Conservation (phyloP, 345 rosid genomes). For the Corchorus capsularis region DNA sequence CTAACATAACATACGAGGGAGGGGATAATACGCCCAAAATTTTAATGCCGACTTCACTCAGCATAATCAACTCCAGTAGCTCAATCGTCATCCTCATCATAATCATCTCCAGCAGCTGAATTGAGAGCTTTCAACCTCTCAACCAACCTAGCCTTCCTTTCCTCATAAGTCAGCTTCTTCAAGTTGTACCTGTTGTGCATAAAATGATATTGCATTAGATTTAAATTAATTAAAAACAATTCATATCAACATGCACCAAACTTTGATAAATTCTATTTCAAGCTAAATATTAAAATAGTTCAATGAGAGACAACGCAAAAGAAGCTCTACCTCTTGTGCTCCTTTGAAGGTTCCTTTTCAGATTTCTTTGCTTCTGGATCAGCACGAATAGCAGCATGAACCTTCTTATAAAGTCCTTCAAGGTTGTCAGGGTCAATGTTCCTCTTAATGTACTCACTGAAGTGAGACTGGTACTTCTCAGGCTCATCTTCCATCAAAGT, state of each 20-base stretch:
- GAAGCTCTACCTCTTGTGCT: conserved; percentile 58
- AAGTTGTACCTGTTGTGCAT: conserved; percentile 39
- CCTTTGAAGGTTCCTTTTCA: conserved; percentile 49
- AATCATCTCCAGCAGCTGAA: conserved; percentile 27
- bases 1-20: not conserved
- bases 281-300: not conserved
- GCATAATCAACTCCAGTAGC: not conserved
- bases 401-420: conserved; percentile 70
- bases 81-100: conserved; percentile 23
- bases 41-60: conserved; percentile 17
- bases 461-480: conserved; percentile 71
- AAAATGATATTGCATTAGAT: not conserved
- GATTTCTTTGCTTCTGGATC: conserved; percentile 56
- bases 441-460: conserved; percentile 55
- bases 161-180: conserved; percentile 58
- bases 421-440: conserved; percentile 54
- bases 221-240: not conserved
- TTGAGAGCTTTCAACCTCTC: conserved; percentile 52
- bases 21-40: conserved; percentile 1
- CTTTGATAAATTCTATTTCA: not conserved
- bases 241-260: not conserved
- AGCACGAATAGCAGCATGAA: conserved; percentile 72
- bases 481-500: conserved; percentile 63
- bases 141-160: conserved; percentile 47
- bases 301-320: not conserved